phyloP scores from a whole-genome alignment of 352 stramenopile species.

The Phytophthora idaei region DNA sequence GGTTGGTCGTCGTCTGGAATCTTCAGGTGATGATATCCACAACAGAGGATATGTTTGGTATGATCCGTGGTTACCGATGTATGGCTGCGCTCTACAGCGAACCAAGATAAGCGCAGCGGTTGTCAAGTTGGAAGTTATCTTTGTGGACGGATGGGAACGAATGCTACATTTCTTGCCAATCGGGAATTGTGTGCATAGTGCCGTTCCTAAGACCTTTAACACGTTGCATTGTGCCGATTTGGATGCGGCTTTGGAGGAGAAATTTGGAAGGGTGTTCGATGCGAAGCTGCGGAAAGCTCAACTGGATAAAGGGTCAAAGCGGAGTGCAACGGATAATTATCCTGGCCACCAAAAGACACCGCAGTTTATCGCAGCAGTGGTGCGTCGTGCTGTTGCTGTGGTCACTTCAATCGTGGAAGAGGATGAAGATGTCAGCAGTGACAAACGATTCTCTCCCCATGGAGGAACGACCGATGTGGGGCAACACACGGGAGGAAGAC shows the following conservation, averaged over 20 bases:
- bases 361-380: constrained; percentile 48
- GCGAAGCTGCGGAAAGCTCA: constrained; percentile 33
- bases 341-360: constrained; percentile 59
- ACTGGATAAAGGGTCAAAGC: constrained; percentile 21
- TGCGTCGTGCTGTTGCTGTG: constrained; percentile 20
- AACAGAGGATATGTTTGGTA: constrained; percentile 37
- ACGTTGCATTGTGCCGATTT: constrained; percentile 45
- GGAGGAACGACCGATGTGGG: constrained; percentile 62
- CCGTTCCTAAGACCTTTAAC: constrained; percentile 33
- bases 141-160: constrained; percentile 48
- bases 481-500: constrained; percentile 47
- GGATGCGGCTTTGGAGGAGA: constrained; percentile 5
- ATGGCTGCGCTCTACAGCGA: constrained; percentile 48
- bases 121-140: constrained; percentile 45
- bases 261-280: constrained; percentile 14
- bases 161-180: constrained; percentile 38
- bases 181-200: constrained; percentile 43
- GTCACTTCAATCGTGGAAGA: neutral
- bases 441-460: neutral
- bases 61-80: constrained; percentile 52
- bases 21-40: neutral
- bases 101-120: constrained; percentile 25
- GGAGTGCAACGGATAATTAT: constrained; percentile 37
- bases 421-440: neutral
- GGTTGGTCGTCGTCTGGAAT: constrained; percentile 14